Evolutionary conservation across 345 rosid genomes (phyloP).

Genomic region (Gossypium herbaceum): DNA sequence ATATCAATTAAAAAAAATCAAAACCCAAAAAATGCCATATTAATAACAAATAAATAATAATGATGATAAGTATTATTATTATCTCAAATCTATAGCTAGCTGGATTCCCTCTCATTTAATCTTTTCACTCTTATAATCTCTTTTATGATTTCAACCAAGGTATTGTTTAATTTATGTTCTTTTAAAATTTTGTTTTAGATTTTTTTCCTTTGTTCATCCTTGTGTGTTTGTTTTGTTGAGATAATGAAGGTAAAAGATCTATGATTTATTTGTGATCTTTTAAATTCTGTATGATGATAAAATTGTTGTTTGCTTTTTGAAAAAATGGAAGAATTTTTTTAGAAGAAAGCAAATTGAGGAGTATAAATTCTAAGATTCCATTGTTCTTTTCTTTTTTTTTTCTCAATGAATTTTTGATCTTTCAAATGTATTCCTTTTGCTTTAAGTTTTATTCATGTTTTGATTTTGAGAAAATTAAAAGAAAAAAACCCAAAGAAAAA

Average conservation of each 20-base stretch:
- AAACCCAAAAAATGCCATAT: background rate
- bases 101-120: background rate
- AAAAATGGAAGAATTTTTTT: background rate
- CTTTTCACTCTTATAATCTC: background rate
- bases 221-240: slow-evolving; percentile 5
- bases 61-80: background rate
- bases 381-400: background rate
- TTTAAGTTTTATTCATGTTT: too few species aligned
- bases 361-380: background rate
- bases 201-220: background rate
- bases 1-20: background rate
- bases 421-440: background rate
- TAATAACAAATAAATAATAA: background rate
- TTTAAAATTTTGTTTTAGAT: too few species aligned
- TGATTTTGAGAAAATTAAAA: background rate
- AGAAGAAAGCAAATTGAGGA: background rate
- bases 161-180: background rate
- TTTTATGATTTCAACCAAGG: background rate
- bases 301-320: background rate
- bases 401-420: background rate
- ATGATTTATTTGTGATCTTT: background rate
- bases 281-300: background rate
- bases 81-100: background rate
- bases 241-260: background rate
- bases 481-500: background rate